A percentile compares a stretch with the other conserved stretches of the same genome.
phyloP scores from a whole-genome alignment of 164 flowering plant species.

The Houttuynia cordata region DNA sequence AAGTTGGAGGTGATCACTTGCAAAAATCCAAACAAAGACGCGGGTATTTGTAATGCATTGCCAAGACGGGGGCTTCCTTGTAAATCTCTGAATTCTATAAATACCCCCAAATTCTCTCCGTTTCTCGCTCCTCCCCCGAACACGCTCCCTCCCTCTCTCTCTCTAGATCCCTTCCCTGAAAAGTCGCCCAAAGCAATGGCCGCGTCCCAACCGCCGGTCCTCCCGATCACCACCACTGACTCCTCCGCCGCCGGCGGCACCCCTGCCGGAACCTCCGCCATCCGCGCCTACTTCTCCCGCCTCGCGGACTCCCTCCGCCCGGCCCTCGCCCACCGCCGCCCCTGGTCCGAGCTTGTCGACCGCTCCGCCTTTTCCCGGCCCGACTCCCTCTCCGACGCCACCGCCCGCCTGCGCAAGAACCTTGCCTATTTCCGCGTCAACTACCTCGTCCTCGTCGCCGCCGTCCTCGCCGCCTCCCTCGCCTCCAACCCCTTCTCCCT shows the following conservation, averaged over 20 bases:
- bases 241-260: constrained; percentile 25
- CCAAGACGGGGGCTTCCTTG: too few species aligned
- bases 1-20: too few species aligned
- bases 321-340: constrained; percentile 57
- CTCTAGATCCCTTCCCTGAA: too few species aligned
- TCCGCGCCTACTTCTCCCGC: constrained; percentile 49
- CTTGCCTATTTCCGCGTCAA: constrained; percentile 68
- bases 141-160: too few species aligned
- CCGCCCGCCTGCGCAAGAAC: constrained; percentile 66
- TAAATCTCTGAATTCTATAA: too few species aligned
- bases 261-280: constrained; percentile 58
- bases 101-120: too few species aligned
- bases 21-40: too few species aligned
- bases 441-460: constrained; percentile 37
- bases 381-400: constrained; percentile 56
- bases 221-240: constrained; percentile 1
- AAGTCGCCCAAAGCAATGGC: constrained; percentile 1
- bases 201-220: background rate
- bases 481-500: constrained; percentile 60
- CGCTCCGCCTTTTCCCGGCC: constrained; percentile 55
- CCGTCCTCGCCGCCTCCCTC: constrained; percentile 50
- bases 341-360: constrained; percentile 73
- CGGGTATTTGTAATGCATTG: too few species aligned
- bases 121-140: too few species aligned
- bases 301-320: constrained; percentile 33